Conservation (phyloP, 441 rosid genomes). For the Melastoma candidum region DNA sequence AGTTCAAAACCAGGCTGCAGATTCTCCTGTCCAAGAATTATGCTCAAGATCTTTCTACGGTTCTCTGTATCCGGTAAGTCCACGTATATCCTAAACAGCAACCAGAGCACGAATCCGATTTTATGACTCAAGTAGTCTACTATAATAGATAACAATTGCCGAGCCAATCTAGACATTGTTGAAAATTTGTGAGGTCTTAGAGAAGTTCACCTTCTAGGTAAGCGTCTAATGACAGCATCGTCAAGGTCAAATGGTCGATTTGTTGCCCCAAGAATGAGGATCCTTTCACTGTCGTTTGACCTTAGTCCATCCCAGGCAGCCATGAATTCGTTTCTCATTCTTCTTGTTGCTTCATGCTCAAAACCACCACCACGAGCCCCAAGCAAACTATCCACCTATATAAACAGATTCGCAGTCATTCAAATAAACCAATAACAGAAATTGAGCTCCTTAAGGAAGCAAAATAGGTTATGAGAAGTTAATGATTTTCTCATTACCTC, state of each 20-base stretch:
- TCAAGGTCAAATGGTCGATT: constrained; percentile 98
- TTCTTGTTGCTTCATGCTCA: constrained; percentile 95
- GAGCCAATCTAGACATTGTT: not conserved
- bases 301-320: constrained; percentile 98
- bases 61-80: constrained; percentile 88
- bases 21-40: constrained; percentile 63
- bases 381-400: constrained; percentile 83
- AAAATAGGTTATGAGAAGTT: no score
- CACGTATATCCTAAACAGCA: constrained; percentile 57
- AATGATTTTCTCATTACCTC: constrained; percentile 38
- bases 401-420: not conserved
- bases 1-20: constrained; percentile 46
- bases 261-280: constrained; percentile 92
- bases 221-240: constrained; percentile 91
- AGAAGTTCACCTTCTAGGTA: constrained; percentile 73
- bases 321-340: constrained; percentile 99
- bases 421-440: not conserved
- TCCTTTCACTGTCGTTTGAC: constrained; percentile 87
- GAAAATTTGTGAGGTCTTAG: not conserved
- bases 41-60: constrained; percentile 69
- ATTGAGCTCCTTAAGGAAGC: not conserved
- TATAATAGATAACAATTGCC: no score
- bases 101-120: not conserved
- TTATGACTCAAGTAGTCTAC: no score
- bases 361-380: constrained; percentile 95